Base-by-base conservation (phyloP, 2,329 filamentous ascomycete species). In the Claviceps sp. region DNA sequence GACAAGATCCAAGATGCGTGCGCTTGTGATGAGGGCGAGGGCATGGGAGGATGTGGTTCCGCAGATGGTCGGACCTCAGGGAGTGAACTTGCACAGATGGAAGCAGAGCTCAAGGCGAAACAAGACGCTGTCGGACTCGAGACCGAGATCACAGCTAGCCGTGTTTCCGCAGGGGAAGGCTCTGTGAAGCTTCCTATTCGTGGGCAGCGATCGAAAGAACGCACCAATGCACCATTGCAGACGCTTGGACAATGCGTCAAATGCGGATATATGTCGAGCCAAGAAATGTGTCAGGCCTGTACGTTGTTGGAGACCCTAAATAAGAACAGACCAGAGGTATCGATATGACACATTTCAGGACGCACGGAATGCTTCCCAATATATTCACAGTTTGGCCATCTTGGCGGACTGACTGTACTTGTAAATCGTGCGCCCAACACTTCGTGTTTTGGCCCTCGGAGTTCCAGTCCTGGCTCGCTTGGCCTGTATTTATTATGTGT, bases 181-280 rank as follows among this genome's bases (percentile, higher is more conserved):
- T 30, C 59, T 7, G 64, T 70, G 30, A 62, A 64, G 40, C 63
- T 72, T n/a, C 61, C 65, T 1, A 60, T 70, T 9, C 65, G 63
- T 40, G 37, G 43, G 37, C 60, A 61, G 30, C 59, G 59, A 47
- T 55, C 57, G 53, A 65, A 59, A 57, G 61, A 62, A 55, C 57
- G 58, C 44, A 50, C 63, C 5, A 51, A 65, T 1, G 64, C 61
- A 11, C 69, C 76, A n/a, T 77, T 80, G 61, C 87, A 91, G 66
- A 82, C 83, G 14, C 77, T 96, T 59, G 88, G 91, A 1, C 84
- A 82, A 57, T 98, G 93, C 63, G 80, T 84, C 62, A 84, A 81
- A 50, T 98, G 93, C 60, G 93, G 93, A 14, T 98, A 97, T 65
- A 86, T 98, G 67, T 95, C 93, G 2, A 96, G 90, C 60, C 93